These are phyloP conservation scores for Aeminium ludgeri DNA, from an alignment of 495 filamentous ascomycete species.

Conservation along the genomic window DNA sequence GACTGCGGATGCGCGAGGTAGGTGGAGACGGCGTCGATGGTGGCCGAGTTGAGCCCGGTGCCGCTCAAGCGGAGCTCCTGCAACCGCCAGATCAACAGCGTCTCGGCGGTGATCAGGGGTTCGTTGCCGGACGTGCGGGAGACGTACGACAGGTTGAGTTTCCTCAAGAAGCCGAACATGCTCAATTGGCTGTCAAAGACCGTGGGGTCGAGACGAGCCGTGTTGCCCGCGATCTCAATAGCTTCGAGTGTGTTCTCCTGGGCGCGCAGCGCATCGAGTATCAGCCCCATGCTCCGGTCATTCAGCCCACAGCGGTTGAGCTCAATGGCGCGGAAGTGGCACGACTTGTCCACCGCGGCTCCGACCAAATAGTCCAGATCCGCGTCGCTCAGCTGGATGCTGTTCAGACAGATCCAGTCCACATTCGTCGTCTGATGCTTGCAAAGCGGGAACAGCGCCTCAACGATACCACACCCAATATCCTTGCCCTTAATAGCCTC, in stretches of 20 bases:
- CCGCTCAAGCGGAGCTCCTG: slow-evolving; percentile 56
- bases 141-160: slow-evolving; percentile 54
- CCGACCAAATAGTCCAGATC: slow-evolving; percentile 60
- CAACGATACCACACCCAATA: slow-evolving; percentile 59
- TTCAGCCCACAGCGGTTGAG: slow-evolving; percentile 61
- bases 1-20: slow-evolving; percentile 35
- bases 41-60: slow-evolving; percentile 39
- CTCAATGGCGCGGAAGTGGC: slow-evolving; percentile 65
- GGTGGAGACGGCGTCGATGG: slow-evolving; percentile 22
- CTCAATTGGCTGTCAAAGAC: slow-evolving; percentile 45
- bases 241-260: slow-evolving; percentile 61
- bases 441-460: slow-evolving; percentile 64
- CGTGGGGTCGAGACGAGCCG: slow-evolving; percentile 50
- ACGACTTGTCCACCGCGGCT: slow-evolving; percentile 43
- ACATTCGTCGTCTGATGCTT: slow-evolving; percentile 55
- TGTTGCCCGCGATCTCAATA: slow-evolving; percentile 61
- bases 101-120: slow-evolving; percentile 48
- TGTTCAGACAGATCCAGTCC: slow-evolving; percentile 65
- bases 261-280: slow-evolving; percentile 39
- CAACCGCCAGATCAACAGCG: slow-evolving; percentile 54
- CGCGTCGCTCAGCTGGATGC: slow-evolving; percentile 65
- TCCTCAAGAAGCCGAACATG: slow-evolving; percentile 51
- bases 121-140: slow-evolving; percentile 43
- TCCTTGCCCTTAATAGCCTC: slow-evolving; percentile 37
- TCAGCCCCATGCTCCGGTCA: slow-evolving; percentile 37